Base-by-base conservation (phyloP, 148 eudicot genomes). In the Beta vulgaris region DNA sequence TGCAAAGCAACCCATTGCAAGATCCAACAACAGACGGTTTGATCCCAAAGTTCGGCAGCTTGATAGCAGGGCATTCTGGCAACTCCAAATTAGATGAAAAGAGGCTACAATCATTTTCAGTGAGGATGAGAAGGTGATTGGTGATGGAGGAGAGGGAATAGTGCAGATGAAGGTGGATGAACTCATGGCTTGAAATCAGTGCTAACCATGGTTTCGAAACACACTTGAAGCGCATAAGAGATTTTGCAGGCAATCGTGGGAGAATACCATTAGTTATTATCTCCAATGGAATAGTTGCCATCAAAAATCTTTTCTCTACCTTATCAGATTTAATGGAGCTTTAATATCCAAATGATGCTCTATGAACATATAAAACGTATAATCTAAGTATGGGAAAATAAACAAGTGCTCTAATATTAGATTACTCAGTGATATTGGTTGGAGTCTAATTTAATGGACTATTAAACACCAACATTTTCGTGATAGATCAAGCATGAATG, bases 161-260 rank as follows among this genome's bases (percentile, higher is more conserved):
- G 6, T 32, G 18, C 23, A 78, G 80, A 65, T 78, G 80, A 62
- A 3, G 26, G 21, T 43, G 2, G 43, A 72, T 66, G 73, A 78
- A 78, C 25, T 78, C 35, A 25, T 48, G 36, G 57, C 37, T 31
- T 29, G 76, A 72, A 7, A 78, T 78, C n/a, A 70, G 21, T n/a
- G 53, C 57, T 29, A n/a, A 34, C 71, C 76, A 78, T 65, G 43
- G 34, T 54, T 78, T 72, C 44, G 65, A 78, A 7, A 78, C 81
- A 25, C 81, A 78, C 28, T 78, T 78, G 72, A 66, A 78, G 37
- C 64, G 64, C 44, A 65, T 31, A 10, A 78, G 77, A 19, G 72
- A 72, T 57, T 78, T 78, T n/a, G 76, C 72, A 19, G 81, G 81
- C 37, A 78, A 66, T 64, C 55, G 40, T 51, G 81, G 81, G 26